A percentile compares a stretch with the other conserved stretches of the same genome.
phyloP scores from a whole-genome alignment of 345 rosid genomes.

The Zanthoxylum bungeanum region DNA sequence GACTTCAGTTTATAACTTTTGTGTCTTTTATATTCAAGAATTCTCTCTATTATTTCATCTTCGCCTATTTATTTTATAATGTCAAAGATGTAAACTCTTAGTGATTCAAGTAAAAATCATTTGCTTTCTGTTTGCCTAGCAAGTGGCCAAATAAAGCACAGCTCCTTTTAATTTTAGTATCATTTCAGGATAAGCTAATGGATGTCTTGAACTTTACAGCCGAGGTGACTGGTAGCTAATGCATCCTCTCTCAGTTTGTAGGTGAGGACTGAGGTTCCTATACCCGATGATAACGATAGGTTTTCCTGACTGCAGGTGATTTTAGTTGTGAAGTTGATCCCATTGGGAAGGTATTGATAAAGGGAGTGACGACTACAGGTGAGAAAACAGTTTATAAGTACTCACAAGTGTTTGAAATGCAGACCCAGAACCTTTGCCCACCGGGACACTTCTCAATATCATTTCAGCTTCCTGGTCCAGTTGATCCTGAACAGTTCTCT shows the following conservation, averaged over 20 bases:
- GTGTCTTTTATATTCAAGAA: neutral
- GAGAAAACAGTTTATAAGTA: constrained; percentile 41
- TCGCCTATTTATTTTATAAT: neutral
- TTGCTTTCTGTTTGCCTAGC: neutral
- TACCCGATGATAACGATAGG: neutral
- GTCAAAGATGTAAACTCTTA: neutral
- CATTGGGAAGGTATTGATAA: constrained; percentile 46
- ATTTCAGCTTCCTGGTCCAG: constrained; percentile 62
- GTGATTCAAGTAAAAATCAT: neutral
- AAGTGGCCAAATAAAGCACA: neutral
- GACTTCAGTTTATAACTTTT: neutral
- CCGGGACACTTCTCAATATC: constrained; percentile 54
- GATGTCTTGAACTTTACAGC: neutral
- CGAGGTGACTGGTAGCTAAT: neutral
- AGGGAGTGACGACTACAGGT: constrained; percentile 68
- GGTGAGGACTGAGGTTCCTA: neutral
- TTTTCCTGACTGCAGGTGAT: constrained; percentile 32
- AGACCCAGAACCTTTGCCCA: constrained; percentile 51
- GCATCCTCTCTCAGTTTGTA: neutral
- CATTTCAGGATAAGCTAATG: neutral
- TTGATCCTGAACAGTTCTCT: constrained; percentile 39
- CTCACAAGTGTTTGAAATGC: constrained; percentile 52
- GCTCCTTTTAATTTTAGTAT: neutral
- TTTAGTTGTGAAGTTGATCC: constrained; percentile 51
- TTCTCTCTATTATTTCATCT: neutral